Conservation (phyloP, 495 filamentous ascomycete genomes). For the Penicillium coprophilum region DNA sequence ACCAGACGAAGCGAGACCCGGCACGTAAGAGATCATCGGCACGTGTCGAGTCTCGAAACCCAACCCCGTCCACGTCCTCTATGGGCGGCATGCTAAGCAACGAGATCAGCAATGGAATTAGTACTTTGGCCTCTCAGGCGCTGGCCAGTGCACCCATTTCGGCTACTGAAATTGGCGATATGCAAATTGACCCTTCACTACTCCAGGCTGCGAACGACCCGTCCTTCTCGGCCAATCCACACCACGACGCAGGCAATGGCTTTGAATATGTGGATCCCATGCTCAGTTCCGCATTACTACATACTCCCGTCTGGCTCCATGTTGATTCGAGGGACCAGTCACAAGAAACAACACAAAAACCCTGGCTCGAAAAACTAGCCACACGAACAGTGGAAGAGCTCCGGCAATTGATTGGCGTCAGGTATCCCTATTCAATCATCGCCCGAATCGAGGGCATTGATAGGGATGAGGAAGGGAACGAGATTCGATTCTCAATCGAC, state of each 20-base stretch:
- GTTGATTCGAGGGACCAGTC: constrained; percentile 55
- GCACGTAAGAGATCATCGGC: constrained; percentile 45
- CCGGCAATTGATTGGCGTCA: constrained; percentile 51
- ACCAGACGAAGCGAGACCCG: constrained; percentile 60
- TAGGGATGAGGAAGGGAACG: constrained; percentile 56
- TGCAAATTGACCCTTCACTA: constrained; percentile 67
- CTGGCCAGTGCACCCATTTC: constrained; percentile 48
- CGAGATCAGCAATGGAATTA: constrained; percentile 49
- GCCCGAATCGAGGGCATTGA: constrained; percentile 64
- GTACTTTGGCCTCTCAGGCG: constrained; percentile 52
- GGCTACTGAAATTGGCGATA: constrained; percentile 48
- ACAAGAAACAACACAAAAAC: constrained; percentile 37
- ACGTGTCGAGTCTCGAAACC: constrained; percentile 26
- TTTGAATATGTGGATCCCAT: constrained; percentile 43
- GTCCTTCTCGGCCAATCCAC: constrained; percentile 41
- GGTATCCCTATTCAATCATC: constrained; percentile 55
- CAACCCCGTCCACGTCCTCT: constrained; percentile 24
- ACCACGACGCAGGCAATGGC: constrained; percentile 39
- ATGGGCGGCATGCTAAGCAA: constrained; percentile 29
- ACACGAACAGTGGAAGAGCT: constrained; percentile 57
- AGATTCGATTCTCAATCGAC: constrained; percentile 59
- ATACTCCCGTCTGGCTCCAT: constrained; percentile 64
- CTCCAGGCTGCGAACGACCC: constrained; percentile 54
- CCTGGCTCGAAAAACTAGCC: constrained; percentile 64
- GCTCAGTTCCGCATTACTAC: constrained; percentile 26